These are phyloP conservation scores for Inosperma sp. DNA, from an alignment of 768 basidiomycete species.

Conservation along the genomic window DNA sequence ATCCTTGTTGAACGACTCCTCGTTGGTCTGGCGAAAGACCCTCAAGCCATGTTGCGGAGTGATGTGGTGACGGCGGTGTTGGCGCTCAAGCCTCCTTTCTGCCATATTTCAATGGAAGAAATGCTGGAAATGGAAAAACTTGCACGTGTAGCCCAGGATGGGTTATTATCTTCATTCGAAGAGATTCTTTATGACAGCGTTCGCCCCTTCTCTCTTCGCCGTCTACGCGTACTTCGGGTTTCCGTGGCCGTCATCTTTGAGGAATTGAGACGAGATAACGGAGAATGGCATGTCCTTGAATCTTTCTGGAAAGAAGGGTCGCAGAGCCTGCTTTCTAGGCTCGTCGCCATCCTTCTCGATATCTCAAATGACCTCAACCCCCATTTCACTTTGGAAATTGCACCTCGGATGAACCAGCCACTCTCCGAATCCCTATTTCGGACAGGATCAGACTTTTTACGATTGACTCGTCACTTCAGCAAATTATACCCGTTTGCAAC, in stretches of 20 bases:
- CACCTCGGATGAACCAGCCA: conserved; percentile 35
- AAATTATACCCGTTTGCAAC: conserved; percentile 47
- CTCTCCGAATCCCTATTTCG: conserved; percentile 53
- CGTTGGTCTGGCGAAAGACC: conserved; percentile 54
- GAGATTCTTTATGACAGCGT: conserved; percentile 49
- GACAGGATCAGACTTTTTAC: conserved; percentile 49
- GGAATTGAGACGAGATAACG: conserved; percentile 38
- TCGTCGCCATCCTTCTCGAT: conserved; percentile 48
- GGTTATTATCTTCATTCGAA: conserved; percentile 57
- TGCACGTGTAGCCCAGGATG: conserved; percentile 66
- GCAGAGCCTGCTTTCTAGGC: conserved; percentile 53
- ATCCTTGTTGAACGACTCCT: conserved; percentile 69
- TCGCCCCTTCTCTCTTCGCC: conserved; percentile 47
- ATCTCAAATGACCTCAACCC: conserved; percentile 50
- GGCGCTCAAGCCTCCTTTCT: conserved; percentile 54
- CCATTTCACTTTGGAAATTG: conserved; percentile 44
- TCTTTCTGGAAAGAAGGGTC: conserved; percentile 57
- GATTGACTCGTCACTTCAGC: conserved; percentile 45
- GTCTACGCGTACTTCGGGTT: conserved; percentile 58
- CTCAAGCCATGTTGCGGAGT: conserved; percentile 52
- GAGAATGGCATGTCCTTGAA: conserved; percentile 52
- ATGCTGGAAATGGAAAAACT: conserved; percentile 54
- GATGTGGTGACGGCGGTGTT: conserved; percentile 58
- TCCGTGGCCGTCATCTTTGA: conserved; percentile 53
- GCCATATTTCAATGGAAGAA: conserved; percentile 58